Evolutionary conservation across 2,329 filamentous ascomycete genomes (phyloP).

Genomic region (Ceratocystis smalleyi): DNA sequence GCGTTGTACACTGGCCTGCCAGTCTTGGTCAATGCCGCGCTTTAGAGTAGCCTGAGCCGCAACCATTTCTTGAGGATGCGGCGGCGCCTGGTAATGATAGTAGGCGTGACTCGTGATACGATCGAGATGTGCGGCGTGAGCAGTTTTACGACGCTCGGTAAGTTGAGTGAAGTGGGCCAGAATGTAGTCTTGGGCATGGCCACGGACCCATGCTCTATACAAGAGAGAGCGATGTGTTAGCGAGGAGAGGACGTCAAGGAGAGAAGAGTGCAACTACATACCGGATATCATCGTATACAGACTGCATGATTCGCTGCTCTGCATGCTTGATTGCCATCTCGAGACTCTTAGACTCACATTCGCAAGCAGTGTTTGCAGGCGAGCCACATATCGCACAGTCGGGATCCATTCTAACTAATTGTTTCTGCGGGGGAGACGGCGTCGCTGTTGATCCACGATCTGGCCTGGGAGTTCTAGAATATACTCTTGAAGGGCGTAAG

Average conservation of each 20-base stretch:
- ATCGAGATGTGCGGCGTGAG: slow-evolving; percentile 40
- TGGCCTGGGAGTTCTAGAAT: slow-evolving; percentile 2
- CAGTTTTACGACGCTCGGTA: slow-evolving; percentile 43
- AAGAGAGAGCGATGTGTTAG: slow-evolving; percentile 5
- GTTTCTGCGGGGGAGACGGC: slow-evolving; percentile 8
- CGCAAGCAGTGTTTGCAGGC: slow-evolving; percentile 43
- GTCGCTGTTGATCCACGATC: slow-evolving; percentile 14
- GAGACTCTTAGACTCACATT: slow-evolving; percentile 50
- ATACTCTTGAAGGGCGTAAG: slow-evolving; percentile 1
- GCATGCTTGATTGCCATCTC: slow-evolving; percentile 48
- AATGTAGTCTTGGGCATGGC: slow-evolving; percentile 52
- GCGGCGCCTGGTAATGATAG: slow-evolving; percentile 41
- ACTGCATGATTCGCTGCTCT: slow-evolving; percentile 47
- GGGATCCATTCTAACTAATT: slow-evolving; percentile 47
- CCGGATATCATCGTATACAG: slow-evolving; percentile 48
- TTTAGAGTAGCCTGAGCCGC: slow-evolving; percentile 52
- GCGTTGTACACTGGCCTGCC: slow-evolving; percentile 56
- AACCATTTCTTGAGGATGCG: slow-evolving; percentile 46
- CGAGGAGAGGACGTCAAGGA: not conserved
- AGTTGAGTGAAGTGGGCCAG: slow-evolving; percentile 48
- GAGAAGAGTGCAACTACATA: slow-evolving; percentile 24
- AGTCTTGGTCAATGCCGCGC: slow-evolving; percentile 63
- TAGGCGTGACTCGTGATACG: slow-evolving; percentile 39
- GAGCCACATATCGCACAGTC: slow-evolving; percentile 52
- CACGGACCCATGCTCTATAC: slow-evolving; percentile 47